Conservation (phyloP, 306 rosid species). For the Leucaena leucocephala region DNA sequence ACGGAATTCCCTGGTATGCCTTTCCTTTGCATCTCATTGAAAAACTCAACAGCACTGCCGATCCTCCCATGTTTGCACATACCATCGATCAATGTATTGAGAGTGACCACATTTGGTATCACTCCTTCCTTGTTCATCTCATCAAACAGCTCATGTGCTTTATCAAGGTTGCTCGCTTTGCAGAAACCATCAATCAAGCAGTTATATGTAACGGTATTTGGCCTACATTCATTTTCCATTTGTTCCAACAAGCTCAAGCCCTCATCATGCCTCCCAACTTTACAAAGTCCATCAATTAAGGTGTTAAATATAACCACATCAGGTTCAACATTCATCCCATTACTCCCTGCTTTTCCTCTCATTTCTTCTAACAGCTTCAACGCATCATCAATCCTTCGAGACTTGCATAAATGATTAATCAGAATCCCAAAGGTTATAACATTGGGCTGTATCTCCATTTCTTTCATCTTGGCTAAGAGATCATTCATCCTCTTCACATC, state of each 20-base stretch:
- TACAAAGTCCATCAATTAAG: constrained; percentile 81
- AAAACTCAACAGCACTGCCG: constrained; percentile 60
- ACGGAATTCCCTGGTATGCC: constrained; percentile 62
- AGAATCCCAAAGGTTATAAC: constrained; percentile 72
- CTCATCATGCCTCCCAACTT: constrained; percentile 85
- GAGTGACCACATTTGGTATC: constrained; percentile 63
- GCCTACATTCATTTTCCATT: constrained; percentile 61
- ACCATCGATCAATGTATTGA: constrained; percentile 69
- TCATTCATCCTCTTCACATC: constrained; percentile 61
- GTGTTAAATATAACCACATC: constrained; percentile 70
- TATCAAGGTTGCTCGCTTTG: constrained; percentile 64
- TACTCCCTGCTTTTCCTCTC: constrained; percentile 45
- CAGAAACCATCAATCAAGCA: constrained; percentile 68
- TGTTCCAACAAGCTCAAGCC: constrained; percentile 62
- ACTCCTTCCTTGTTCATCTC: constrained; percentile 64
- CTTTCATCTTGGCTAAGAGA: constrained; percentile 69
- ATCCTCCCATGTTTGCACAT: constrained; percentile 71
- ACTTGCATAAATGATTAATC: constrained; percentile 64
- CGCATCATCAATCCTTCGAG: constrained; percentile 74
- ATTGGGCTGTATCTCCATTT: constrained; percentile 53
- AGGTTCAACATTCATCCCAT: constrained; percentile 46
- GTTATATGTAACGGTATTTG: constrained; percentile 63
- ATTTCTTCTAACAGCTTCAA: constrained; percentile 58
- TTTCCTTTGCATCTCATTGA: constrained; percentile 55
- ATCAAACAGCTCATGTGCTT: constrained; percentile 53